Percentiles rank a stretch among this genome's conserved stretches.
Evolutionary conservation across 106 monocot genomes (phyloP).

Genomic region (Agapanthus africanus): DNA sequence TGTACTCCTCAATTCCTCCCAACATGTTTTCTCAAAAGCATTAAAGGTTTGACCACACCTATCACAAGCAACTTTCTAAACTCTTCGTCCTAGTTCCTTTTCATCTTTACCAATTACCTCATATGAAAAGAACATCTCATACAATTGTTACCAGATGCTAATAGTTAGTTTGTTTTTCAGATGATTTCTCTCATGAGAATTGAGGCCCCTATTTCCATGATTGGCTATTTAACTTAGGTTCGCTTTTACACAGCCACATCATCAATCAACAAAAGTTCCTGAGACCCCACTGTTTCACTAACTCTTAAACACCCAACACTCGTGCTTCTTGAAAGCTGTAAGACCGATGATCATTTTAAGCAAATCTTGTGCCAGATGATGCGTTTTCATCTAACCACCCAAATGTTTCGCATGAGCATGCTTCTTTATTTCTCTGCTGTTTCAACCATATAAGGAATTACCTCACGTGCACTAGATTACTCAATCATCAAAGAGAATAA

Average conservation of each 20-base stretch:
- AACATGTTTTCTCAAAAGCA: not conserved
- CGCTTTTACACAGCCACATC: not conserved
- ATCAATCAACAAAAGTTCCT: slow-evolving; percentile 10
- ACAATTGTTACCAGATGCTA: not conserved
- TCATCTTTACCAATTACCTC: not conserved
- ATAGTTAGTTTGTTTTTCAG: not conserved
- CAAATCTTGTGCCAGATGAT: slow-evolving; percentile 54
- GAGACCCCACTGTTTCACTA: slow-evolving; percentile 55
- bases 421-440: slow-evolving; percentile 48
- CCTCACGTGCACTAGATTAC: no score
- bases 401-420: slow-evolving; percentile 63
- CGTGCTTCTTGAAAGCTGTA: slow-evolving; percentile 45
- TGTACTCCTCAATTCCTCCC: not conserved
- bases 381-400: slow-evolving; percentile 26
- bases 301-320: slow-evolving; percentile 49
- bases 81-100: not conserved
- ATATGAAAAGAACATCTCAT: not conserved
- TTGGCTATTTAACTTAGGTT: not conserved
- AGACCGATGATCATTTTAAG: slow-evolving; percentile 29
- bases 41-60: not conserved
- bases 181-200: not conserved
- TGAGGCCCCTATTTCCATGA: not conserved
- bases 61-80: not conserved
- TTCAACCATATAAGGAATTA: no score
- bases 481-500: no score